These are phyloP conservation scores for Diaporthe sp. DNA, from an alignment of 2,329 filamentous ascomycete species.

Conservation along the genomic window DNA sequence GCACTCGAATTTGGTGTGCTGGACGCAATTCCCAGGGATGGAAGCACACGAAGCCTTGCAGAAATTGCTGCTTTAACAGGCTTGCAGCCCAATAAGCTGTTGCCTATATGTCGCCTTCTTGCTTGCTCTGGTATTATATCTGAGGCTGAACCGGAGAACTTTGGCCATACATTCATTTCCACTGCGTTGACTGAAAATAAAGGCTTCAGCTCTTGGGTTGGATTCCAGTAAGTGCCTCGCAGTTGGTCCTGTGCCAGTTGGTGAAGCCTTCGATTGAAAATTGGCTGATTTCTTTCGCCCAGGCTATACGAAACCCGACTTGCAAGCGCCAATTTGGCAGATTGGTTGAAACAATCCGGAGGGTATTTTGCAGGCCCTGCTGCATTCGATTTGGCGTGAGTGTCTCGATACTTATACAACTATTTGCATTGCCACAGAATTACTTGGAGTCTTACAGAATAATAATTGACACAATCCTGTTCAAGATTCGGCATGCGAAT, in stretches of 20 bases:
- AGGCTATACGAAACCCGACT: slow-evolving; percentile 17
- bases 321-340: slow-evolving; percentile 18
- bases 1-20: not conserved
- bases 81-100: not conserved
- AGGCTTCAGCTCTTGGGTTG: slow-evolving; percentile 15
- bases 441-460: not conserved
- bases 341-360: slow-evolving; percentile 4
- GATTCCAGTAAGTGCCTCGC: not conserved
- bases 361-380: not conserved
- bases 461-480: not conserved
- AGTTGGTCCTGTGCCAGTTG: not conserved
- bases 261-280: not conserved
- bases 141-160: not conserved
- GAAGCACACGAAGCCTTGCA: not conserved
- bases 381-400: slow-evolving; percentile 13
- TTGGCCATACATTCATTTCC: slow-evolving; percentile 5
- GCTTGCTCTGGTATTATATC: slow-evolving; percentile 2
- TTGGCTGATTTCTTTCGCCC: not conserved
- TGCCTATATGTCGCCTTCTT: slow-evolving; percentile 11
- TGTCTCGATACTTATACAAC: not conserved
- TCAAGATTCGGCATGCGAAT: slow-evolving; percentile 2
- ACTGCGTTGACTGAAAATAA: not conserved
- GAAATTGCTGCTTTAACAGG: not conserved
- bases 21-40: not conserved
- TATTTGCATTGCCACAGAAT: too few relatives aligned